Percentiles rank a stretch among this genome's conserved stretches.
These are phyloP conservation scores for Licmophora abbreviata DNA, from an alignment of 108 stramenopile genomes.

Conservation along the genomic window DNA sequence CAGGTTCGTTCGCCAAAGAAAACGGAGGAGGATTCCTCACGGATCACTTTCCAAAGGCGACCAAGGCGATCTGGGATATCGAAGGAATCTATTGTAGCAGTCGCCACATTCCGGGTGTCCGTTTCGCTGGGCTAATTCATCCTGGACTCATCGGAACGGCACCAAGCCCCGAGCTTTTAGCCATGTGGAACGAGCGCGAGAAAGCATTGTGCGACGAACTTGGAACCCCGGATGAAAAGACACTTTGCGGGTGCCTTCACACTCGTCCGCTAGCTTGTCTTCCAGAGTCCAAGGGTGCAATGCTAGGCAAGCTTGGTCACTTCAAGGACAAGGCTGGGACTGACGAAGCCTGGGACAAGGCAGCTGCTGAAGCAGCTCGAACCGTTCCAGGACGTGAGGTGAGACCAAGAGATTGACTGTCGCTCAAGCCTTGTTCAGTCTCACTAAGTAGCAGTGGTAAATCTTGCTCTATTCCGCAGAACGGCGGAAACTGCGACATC, in stretches of 20 bases:
- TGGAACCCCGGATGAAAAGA: constrained; percentile 47
- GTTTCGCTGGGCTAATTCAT: constrained; percentile 49
- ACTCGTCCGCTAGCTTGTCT: constrained; percentile 62
- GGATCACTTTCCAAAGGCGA: constrained; percentile 52
- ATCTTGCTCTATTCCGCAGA: no score
- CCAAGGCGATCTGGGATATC: constrained; percentile 61
- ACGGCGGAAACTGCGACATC: constrained; percentile 71
- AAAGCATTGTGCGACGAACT: constrained; percentile 37
- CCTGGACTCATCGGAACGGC: constrained; percentile 65
- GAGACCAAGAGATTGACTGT: no score
- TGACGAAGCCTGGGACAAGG: constrained; percentile 29
- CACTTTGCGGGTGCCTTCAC: constrained; percentile 40
- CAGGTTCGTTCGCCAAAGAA: constrained; percentile 60
- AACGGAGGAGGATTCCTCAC: constrained; percentile 64
- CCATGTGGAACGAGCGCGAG: constrained; percentile 68
- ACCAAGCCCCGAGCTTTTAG: constrained; percentile 37
- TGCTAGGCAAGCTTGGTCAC: constrained; percentile 53
- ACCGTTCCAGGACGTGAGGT: constrained; percentile 29
- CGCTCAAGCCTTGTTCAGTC: no score
- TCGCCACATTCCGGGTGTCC: constrained; percentile 44
- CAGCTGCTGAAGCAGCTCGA: constrained; percentile 39
- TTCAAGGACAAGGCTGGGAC: constrained; percentile 33
- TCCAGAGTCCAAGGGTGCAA: constrained; percentile 55
- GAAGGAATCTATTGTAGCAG: constrained; percentile 53
- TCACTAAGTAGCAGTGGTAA: no score